Base-by-base conservation (phyloP, 805 yeast species). In the Metschnikowia lochheadii region DNA sequence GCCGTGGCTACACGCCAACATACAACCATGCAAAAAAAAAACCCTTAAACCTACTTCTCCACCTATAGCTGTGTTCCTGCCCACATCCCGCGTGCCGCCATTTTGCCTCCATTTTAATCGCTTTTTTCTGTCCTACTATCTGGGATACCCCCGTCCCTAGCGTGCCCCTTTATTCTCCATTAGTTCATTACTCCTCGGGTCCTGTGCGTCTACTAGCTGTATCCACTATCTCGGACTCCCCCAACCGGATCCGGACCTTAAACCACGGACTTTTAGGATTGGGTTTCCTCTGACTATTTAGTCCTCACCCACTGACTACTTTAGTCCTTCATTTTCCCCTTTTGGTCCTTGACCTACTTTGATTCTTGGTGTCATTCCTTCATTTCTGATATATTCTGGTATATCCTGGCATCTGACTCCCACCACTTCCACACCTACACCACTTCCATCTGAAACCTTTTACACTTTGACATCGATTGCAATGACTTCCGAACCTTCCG, bases 401-500 rank as follows among this genome's bases (percentile, higher is more conserved):
- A 26, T 26, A 26, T 26, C 29, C 29, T 26, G 29, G 29, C 29
- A 26, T 26, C 29, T 26, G 11, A 26, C 29, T 26, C 10, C 29
- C 29, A 26, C 29, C 29, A 26, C 29, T 2, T 26, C 11, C 11
- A 26, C 29, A 26, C 29, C 11, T 26, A 3, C 29, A 8, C 11
- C 29, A 8, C 29, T 11, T 26, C 29, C 29, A 26, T 8, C 4
- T 26, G 29, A 26, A 10, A 26, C 1, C 29, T 26, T 26, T 26
- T 26, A 8, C 29, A 26, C 29, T 26, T 26, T 26, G 11, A 26
- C 29, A 26, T 26, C 11, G 1, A 26, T 10, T 26, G 29, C 11
- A 8, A 53, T 51, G 57, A 39, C 52, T 31, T 53, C 56, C 15
- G 57, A 56, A 45, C 49, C 47, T 29, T 48, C 49, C 50, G 42